phyloP scores from a whole-genome alignment of 805 yeast species.

The Nakazawaea ambrosiae region DNA sequence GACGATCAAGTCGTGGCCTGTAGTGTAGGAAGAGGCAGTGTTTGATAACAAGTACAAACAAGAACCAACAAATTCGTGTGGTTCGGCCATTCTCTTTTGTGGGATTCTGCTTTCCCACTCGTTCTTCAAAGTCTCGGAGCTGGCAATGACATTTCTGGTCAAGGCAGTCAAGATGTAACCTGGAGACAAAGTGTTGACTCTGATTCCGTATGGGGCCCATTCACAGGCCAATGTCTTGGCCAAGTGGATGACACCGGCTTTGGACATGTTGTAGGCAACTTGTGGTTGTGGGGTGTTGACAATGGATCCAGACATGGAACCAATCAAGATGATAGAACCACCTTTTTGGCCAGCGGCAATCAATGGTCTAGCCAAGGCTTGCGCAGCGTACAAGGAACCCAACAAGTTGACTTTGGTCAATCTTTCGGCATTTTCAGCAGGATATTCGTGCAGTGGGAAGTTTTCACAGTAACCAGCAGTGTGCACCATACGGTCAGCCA shows the following conservation, averaged over 20 bases:
- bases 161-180: constrained; percentile 78
- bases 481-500: constrained; percentile 62
- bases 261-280: constrained; percentile 76
- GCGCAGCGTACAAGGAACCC: constrained; percentile 72
- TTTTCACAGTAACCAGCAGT: constrained; percentile 86
- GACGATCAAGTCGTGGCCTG: constrained; percentile 76
- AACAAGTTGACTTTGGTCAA: constrained; percentile 64
- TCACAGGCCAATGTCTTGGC: constrained; percentile 71
- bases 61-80: constrained; percentile 75
- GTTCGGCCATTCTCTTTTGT: constrained; percentile 79
- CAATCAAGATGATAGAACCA: constrained; percentile 62
- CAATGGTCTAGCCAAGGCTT: constrained; percentile 62
- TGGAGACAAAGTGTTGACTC: constrained; percentile 74
- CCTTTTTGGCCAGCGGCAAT: constrained; percentile 44
- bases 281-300: constrained; percentile 79
- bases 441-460: constrained; percentile 71
- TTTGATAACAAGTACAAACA: constrained; percentile 66
- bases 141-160: constrained; percentile 63
- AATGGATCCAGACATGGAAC: constrained; percentile 75
- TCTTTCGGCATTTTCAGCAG: constrained; percentile 60
- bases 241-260: constrained; percentile 82
- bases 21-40: constrained; percentile 69
- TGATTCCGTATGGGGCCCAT: constrained; percentile 71
- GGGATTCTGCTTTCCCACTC: constrained; percentile 71
- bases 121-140: constrained; percentile 51